A percentile compares a stretch with the other conserved stretches of the same genome.
Conservation (phyloP, 1,284 basidiomycete genomes). For the Pyrrhoderma lamaoense region DNA sequence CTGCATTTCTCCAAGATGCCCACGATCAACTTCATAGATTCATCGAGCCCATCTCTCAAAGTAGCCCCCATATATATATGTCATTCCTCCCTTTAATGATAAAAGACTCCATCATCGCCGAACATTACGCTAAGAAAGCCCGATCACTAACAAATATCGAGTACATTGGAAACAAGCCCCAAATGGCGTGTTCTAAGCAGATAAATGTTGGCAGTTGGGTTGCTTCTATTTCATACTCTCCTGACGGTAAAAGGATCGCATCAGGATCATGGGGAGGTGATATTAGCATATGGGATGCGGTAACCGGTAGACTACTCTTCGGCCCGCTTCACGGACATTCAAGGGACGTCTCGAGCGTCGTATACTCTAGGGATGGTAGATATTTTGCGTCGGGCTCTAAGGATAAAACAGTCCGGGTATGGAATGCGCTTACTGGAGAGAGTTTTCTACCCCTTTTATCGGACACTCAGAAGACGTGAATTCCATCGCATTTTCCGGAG, state of each 20-base stretch:
- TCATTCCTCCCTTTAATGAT: slow-evolving; percentile 14
- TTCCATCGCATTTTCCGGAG: too few species aligned
- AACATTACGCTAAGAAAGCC: neutral
- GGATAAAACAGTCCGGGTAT: too few species aligned
- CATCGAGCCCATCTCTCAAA: neutral
- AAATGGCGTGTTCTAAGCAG: too few species aligned
- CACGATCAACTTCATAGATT: neutral
- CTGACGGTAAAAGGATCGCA: neutral
- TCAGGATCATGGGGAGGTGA: neutral
- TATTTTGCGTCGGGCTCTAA: neutral
- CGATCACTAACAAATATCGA: too few species aligned
- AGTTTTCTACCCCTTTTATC: too few species aligned
- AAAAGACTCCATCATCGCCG: slow-evolving; percentile 1
- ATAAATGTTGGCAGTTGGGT: neutral
- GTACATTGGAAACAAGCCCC: too few species aligned
- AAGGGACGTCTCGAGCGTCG: neutral
- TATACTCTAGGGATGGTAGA: neutral
- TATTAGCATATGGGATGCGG: neutral
- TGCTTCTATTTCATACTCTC: neutral
- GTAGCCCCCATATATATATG: slow-evolving; percentile 2
- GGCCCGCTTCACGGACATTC: too few species aligned
- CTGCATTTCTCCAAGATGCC: too few species aligned
- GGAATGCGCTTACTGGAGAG: too few species aligned
- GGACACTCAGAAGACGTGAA: too few species aligned
- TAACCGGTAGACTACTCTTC: neutral